phyloP scores from a whole-genome alignment of 2,329 filamentous ascomycete genomes.

The Coleophoma cylindrospora region DNA sequence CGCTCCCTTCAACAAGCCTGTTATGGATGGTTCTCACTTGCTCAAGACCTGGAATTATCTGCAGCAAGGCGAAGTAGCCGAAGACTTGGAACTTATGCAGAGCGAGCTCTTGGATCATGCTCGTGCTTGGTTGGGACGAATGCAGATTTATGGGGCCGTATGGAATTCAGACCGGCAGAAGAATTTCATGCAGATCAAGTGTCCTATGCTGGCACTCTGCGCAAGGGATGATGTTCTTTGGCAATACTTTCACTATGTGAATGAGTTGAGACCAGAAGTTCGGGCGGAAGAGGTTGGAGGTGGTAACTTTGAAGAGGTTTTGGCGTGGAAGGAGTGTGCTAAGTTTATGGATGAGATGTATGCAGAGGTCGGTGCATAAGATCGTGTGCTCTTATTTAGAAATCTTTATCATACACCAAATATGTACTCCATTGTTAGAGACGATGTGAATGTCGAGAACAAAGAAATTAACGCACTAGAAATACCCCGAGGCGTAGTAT shows the following conservation, averaged over 20 bases:
- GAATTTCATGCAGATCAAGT: background rate
- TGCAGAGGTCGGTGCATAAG: background rate
- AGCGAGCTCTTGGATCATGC: conserved; percentile 2
- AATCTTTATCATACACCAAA: too few relatives aligned
- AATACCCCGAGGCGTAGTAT: too few relatives aligned
- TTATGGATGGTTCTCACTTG: background rate
- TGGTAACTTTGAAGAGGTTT: background rate
- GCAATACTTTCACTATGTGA: conserved; percentile 1
- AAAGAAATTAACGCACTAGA: too few relatives aligned
- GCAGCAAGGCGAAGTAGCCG: background rate
- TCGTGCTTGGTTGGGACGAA: background rate
- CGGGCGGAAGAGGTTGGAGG: background rate
- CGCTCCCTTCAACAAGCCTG: conserved; percentile 2
- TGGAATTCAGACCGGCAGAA: background rate
- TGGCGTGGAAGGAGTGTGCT: background rate
- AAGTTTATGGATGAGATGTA: background rate
- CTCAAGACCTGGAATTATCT: conserved; percentile 2
- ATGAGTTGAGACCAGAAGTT: background rate
- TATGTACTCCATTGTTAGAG: too few relatives aligned
- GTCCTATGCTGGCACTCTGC: conserved; percentile 1
- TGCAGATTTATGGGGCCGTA: conserved; percentile 1
- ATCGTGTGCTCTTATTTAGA: too few relatives aligned
- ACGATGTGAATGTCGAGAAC: too few relatives aligned
- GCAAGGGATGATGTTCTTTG: conserved; percentile 5
- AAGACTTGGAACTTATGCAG: background rate